Evolutionary conservation across 2,329 filamentous ascomycete genomes (phyloP), one percentile per base, ranked within the genome.

Genomic region (Diplodia sapinea): DNA sequence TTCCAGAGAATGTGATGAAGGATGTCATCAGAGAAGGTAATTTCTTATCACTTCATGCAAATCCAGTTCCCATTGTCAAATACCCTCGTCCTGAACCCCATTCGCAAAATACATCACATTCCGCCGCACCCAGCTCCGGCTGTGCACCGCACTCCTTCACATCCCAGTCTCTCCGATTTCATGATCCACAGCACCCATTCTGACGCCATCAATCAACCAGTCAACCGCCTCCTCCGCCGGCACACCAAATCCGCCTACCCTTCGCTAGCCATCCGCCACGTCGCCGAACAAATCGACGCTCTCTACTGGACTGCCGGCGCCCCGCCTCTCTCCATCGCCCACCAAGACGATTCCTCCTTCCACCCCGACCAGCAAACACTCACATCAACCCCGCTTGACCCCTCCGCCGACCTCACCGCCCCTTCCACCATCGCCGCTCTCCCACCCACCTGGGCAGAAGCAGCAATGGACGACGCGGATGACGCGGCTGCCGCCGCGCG

Each of bases 201-300:
- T 23, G 2, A n/a, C 38, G 8, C 31, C 31, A 36, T 9, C 9
- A 36, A 36, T 12, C 26, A n/a, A 26, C 55, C 66, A 85, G 85
- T 91, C 13, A 91, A 91, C 74, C 85, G 88, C 69, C 79, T 83
- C 17, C 79, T 92, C 15, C 84, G 86, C 70, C 87, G 89, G 71
- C 90, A 93, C 75, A 84, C 84, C 36, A 86, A 86, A 43, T 84
- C 88, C 66, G 87, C 88, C 5, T 91, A 91, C 75, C 85, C 88
- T 17, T 85, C 88, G 0, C 88, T 90, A 72, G 88, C 89, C n/a
- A 87, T 85, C 63, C 85, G 89, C 43, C 88, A 91, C 72, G 85
- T 92, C 20, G 89, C 90, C 1, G 89, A 91, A 80, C 90, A 93
- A 79, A 87, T 93, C 51, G 88, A 91, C 77, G 78, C 79, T 57